Conservation (phyloP, 768 basidiomycete genomes). For the Termitomyces sp. region DNA sequence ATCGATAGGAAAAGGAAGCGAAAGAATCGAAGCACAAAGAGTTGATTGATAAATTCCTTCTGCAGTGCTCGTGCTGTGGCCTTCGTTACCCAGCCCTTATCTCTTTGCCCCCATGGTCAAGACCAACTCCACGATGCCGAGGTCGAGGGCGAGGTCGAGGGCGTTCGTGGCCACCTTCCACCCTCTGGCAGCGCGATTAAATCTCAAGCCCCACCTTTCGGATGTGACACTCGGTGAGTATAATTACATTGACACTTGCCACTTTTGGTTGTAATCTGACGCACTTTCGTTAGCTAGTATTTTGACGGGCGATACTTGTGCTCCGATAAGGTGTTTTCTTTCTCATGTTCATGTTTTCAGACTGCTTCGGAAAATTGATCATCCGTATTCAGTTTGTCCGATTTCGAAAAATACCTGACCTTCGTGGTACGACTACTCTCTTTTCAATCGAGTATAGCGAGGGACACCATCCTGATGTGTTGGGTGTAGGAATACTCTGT, state of each 20-base stretch:
- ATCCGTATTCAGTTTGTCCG: slow-evolving; percentile 20
- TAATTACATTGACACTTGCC: not conserved
- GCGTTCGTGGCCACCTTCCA: slow-evolving; percentile 14
- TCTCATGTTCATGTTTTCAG: not conserved
- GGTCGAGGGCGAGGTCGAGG: not conserved
- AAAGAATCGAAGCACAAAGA: not conserved
- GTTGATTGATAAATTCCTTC: not conserved
- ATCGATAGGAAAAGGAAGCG: not conserved
- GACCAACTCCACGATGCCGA: not conserved
- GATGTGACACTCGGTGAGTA: slow-evolving; percentile 17
- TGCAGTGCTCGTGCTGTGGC: not conserved
- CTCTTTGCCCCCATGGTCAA: not conserved
- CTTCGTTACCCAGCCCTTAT: not conserved
- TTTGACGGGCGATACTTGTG: slow-evolving; percentile 32
- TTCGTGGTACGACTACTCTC: slow-evolving; percentile 19
- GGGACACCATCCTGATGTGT: slow-evolving; percentile 18
- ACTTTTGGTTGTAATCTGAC: slow-evolving; percentile 2
- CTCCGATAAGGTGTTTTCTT: slow-evolving; percentile 26
- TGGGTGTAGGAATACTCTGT: slow-evolving; percentile 22
- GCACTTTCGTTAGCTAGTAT: slow-evolving; percentile 19
- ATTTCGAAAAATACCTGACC: slow-evolving; percentile 21
- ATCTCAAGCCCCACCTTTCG: slow-evolving; percentile 17
- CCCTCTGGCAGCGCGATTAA: slow-evolving; percentile 18
- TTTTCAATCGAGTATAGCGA: not conserved
- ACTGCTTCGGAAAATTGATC: not conserved